Conservation (phyloP, 116 monocot species). For the Iris pallida region DNA sequence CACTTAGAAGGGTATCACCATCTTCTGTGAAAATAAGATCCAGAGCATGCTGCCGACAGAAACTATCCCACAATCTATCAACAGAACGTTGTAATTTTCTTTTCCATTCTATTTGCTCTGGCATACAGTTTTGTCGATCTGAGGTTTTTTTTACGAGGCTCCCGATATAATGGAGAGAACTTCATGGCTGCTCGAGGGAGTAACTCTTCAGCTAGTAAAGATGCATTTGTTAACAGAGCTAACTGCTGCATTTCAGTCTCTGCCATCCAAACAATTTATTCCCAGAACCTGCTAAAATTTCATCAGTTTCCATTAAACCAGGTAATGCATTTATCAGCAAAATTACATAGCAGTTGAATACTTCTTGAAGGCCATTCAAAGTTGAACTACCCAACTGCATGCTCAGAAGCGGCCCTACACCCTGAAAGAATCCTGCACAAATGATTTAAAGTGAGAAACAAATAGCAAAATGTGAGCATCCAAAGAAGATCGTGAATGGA, state of each 20-base stretch:
- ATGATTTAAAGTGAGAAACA: neutral
- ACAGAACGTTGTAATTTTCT: slow-evolving; percentile 68
- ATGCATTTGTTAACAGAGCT: slow-evolving; percentile 94
- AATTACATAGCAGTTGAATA: slow-evolving; percentile 75
- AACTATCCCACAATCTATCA: slow-evolving; percentile 71
- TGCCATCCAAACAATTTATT: slow-evolving; percentile 86
- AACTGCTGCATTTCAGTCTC: slow-evolving; percentile 87
- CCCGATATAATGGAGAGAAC: slow-evolving; percentile 56
- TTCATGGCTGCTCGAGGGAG: slow-evolving; percentile 89
- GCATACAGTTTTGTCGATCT: slow-evolving; percentile 52
- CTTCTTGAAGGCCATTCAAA: slow-evolving; percentile 82
- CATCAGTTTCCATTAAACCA: slow-evolving; percentile 79
- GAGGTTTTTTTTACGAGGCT: slow-evolving; percentile 47
- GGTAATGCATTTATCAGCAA: slow-evolving; percentile 85
- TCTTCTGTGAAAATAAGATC: slow-evolving; percentile 98
- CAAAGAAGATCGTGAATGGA: neutral
- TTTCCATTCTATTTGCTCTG: slow-evolving; percentile 97
- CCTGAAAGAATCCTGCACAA: slow-evolving; percentile 91
- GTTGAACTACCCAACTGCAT: slow-evolving; percentile 85
- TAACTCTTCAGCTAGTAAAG: slow-evolving; percentile 85
- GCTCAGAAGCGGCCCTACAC: slow-evolving; percentile 85
- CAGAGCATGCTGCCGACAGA: slow-evolving; percentile 96
- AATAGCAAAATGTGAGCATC: neutral
- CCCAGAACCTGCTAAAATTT: slow-evolving; percentile 57
- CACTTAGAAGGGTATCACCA: slow-evolving; percentile 69